These are phyloP conservation scores for Aaosphaeria arxii DNA, from an alignment of 2,329 filamentous ascomycete genomes.

Conservation along the genomic window DNA sequence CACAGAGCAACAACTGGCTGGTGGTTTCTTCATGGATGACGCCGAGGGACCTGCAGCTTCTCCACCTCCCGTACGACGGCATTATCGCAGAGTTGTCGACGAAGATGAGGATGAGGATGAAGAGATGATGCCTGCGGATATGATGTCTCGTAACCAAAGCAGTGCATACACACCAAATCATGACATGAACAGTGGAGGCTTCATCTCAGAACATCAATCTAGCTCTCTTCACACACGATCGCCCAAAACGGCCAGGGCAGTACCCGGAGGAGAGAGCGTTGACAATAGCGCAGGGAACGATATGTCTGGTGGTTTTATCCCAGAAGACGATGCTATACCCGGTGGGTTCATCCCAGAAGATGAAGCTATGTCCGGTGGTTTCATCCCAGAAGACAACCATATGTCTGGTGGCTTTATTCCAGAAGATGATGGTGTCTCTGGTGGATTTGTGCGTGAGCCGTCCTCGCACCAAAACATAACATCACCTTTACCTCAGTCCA, in stretches of 20 bases:
- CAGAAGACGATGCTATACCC: slow-evolving; percentile 12
- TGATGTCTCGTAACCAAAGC: too few species aligned
- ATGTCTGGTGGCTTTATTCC: background rate
- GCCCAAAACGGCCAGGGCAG: too few species aligned
- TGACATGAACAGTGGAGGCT: slow-evolving; percentile 1
- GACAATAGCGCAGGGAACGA: slow-evolving; percentile 5
- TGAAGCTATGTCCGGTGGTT: background rate
- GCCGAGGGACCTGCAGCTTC: slow-evolving; percentile 49
- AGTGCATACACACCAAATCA: too few species aligned
- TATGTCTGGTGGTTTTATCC: slow-evolving; percentile 20
- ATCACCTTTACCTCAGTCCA: background rate
- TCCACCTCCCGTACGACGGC: slow-evolving; percentile 15
- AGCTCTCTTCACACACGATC: slow-evolving; percentile 9
- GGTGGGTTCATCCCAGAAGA: slow-evolving; percentile 11
- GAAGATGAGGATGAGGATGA: slow-evolving; percentile 8
- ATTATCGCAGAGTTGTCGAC: slow-evolving; percentile 7
- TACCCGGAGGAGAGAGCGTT: too few species aligned
- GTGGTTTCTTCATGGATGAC: slow-evolving; percentile 43
- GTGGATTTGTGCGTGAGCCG: background rate
- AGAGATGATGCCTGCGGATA: background rate
- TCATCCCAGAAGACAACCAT: background rate
- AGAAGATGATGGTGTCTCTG: slow-evolving; percentile 18
- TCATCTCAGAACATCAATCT: background rate
- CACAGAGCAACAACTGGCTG: slow-evolving; percentile 28
- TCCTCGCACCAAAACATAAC: background rate